These are phyloP conservation scores for Fusarium lateritium DNA, from an alignment of 2,329 filamentous ascomycete species.

Conservation along the genomic window DNA sequence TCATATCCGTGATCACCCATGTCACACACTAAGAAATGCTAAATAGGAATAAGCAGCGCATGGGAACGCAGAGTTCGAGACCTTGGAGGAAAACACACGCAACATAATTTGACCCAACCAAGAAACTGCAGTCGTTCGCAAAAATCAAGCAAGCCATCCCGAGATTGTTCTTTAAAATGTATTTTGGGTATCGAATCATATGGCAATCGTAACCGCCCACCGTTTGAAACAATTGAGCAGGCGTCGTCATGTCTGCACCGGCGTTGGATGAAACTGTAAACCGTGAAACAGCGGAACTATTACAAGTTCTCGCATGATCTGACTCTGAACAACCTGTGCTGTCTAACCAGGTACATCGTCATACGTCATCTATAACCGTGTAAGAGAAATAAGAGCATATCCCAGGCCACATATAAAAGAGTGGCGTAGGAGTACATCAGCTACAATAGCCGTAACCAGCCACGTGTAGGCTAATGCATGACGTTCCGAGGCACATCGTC, in stretches of 20 bases:
- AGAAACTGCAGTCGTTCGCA: slow-evolving; percentile 20
- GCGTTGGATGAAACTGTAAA: slow-evolving; percentile 20
- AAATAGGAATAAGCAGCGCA: slow-evolving; percentile 2
- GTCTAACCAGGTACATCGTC: slow-evolving; percentile 49
- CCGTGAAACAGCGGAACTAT: slow-evolving; percentile 25
- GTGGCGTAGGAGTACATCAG: slow-evolving; percentile 5
- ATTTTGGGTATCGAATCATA: slow-evolving; percentile 43
- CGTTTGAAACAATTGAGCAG: slow-evolving; percentile 27
- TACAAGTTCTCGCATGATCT: slow-evolving; percentile 17
- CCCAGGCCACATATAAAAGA: slow-evolving; percentile 11
- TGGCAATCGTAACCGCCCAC: slow-evolving; percentile 25
- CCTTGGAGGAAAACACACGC: slow-evolving; percentile 7
- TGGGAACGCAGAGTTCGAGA: neutral
- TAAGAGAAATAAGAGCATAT: slow-evolving; percentile 28
- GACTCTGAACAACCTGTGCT: slow-evolving; percentile 48
- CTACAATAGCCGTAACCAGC: slow-evolving; percentile 1
- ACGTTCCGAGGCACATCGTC: slow-evolving; percentile 50
- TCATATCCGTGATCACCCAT: neutral
- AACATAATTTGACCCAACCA: slow-evolving; percentile 12
- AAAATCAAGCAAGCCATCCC: slow-evolving; percentile 36
- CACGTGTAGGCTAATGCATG: slow-evolving; percentile 44
- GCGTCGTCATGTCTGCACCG: slow-evolving; percentile 11
- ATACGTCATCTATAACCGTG: slow-evolving; percentile 44
- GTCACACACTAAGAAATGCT: slow-evolving; percentile 1
- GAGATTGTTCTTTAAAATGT: slow-evolving; percentile 29